Conservation (phyloP, 2,329 filamentous ascomycete species). For the Botrytis deweyae region DNA sequence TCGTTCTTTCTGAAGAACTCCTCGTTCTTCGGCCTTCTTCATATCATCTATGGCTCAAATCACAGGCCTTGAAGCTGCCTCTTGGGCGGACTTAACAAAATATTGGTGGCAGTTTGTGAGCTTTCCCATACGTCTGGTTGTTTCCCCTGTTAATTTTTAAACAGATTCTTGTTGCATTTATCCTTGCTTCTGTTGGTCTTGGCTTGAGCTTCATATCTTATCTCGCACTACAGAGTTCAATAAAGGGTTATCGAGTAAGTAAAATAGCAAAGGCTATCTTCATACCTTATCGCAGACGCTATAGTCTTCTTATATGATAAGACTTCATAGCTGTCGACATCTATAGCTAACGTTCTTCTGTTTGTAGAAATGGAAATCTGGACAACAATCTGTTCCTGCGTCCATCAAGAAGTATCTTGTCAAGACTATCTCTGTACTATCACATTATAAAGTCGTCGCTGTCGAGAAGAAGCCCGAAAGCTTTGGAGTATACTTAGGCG, state of each 20-base stretch:
- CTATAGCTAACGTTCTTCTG: background rate
- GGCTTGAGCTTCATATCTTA: conserved; percentile 26
- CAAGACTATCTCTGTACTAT: conserved; percentile 22
- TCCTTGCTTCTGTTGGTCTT: conserved; percentile 29
- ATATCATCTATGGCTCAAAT: conserved; percentile 30
- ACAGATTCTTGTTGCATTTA: conserved; percentile 34
- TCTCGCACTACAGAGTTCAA: conserved; percentile 25
- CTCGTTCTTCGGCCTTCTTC: conserved; percentile 12
- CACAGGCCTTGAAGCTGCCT: conserved; percentile 32
- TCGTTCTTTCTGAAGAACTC: conserved; percentile 11
- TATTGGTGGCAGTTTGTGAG: conserved; percentile 36
- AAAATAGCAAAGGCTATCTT: background rate
- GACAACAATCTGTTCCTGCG: conserved; percentile 17
- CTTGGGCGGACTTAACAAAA: conserved; percentile 29
- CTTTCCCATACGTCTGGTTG: background rate
- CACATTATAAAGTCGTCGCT: conserved; percentile 26
- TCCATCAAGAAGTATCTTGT: conserved; percentile 27
- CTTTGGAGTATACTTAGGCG: conserved; percentile 45
- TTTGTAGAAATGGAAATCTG: conserved; percentile 25
- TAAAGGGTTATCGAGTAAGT: conserved; percentile 19
- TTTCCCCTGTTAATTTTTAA: conserved; percentile 24
- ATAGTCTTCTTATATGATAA: background rate
- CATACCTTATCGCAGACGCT: background rate
- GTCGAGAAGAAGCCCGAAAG: conserved; percentile 27
- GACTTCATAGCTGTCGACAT: background rate